Conservation (phyloP, 495 filamentous ascomycete species). For the Haplographium delicatum region DNA sequence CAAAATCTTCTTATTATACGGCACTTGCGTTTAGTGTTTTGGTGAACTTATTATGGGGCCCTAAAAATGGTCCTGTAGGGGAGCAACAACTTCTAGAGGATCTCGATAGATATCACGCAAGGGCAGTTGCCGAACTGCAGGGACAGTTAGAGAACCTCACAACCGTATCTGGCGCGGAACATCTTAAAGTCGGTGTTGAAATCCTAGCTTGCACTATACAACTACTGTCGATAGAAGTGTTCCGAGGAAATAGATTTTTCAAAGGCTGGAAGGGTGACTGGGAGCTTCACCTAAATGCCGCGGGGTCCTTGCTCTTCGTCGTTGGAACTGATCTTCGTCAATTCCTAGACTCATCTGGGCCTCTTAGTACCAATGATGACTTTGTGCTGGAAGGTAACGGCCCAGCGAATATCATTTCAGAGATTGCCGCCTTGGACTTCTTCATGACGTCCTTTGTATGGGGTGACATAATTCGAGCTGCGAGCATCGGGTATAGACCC, state of each 20-base stretch:
- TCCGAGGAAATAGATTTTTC: not conserved
- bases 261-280: slow-evolving; percentile 8
- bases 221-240: slow-evolving; percentile 10
- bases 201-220: slow-evolving; percentile 16
- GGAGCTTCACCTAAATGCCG: slow-evolving; percentile 6
- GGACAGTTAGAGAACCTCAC: not conserved
- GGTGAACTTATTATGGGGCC: not conserved
- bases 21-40: not conserved
- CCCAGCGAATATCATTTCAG: not conserved
- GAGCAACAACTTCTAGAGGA: not conserved
- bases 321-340: slow-evolving; percentile 5
- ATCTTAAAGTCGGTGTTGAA: slow-evolving; percentile 3
- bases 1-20: slow-evolving; percentile 8
- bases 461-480: slow-evolving; percentile 1
- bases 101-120: slow-evolving; percentile 2
- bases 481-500: not conserved
- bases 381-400: too few relatives aligned
- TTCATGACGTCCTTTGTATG: slow-evolving; percentile 6
- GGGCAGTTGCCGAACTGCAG: slow-evolving; percentile 2
- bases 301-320: not conserved
- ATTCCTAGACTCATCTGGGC: not conserved
- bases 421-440: slow-evolving; percentile 9
- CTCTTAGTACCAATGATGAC: not conserved
- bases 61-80: not conserved
- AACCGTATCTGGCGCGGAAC: not conserved